A percentile compares a stretch with the other conserved stretches of the same genome.
Conservation (phyloP, 768 basidiomycete species). For the Boletus vermiculosoides region DNA sequence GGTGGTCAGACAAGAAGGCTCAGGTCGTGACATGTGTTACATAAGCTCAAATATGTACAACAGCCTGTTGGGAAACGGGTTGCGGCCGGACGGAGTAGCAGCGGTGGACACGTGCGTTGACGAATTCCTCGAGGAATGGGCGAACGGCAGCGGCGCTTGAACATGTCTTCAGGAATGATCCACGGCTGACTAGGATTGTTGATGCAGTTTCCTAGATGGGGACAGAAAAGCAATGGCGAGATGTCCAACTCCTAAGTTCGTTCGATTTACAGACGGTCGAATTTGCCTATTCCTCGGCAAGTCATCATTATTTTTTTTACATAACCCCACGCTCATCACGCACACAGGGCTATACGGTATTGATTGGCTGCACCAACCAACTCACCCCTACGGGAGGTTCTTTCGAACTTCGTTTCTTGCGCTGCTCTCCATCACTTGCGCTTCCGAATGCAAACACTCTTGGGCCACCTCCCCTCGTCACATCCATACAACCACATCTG, state of each 20-base stretch:
- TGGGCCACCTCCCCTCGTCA: constrained; percentile 27
- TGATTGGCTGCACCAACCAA: constrained; percentile 77
- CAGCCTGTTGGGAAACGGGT: too few species aligned
- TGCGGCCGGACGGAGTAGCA: too few species aligned
- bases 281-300: constrained; percentile 71
- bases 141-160: constrained; percentile 61
- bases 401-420: constrained; percentile 73
- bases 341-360: constrained; percentile 67
- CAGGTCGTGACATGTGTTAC: too few species aligned
- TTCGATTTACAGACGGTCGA: constrained; percentile 94
- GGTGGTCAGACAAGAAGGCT: too few species aligned
- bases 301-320: background rate
- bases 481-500: constrained; percentile 28
- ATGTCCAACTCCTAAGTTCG: constrained; percentile 78
- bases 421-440: constrained; percentile 30
- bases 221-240: constrained; percentile 65
- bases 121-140: constrained; percentile 91
- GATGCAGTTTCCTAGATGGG: constrained; percentile 78
- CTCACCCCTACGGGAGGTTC: constrained; percentile 64
- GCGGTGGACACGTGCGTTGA: constrained; percentile 85
- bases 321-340: background rate
- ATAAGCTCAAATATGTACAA: too few species aligned
- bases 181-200: background rate
- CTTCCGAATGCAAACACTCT: constrained; percentile 17
- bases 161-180: background rate